Evolutionary conservation across 257 asterid genomes (phyloP).

Genomic region (Solanum pimpinellifolium): DNA sequence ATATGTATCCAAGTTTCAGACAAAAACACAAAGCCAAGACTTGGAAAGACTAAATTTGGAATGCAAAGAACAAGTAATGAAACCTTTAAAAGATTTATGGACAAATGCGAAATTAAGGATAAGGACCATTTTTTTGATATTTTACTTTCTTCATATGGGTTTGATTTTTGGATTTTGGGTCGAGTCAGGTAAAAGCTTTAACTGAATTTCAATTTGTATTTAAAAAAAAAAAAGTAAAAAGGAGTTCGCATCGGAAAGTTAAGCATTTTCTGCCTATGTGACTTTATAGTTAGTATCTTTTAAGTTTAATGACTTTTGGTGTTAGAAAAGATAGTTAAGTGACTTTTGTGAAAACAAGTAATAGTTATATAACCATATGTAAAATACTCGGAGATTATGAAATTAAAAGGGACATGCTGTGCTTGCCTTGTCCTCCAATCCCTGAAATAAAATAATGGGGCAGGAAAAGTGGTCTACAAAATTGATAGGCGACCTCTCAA

Average conservation of each 20-base stretch:
- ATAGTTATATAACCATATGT: not conserved
- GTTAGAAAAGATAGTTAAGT: not conserved
- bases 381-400: not conserved
- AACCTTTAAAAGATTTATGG: not conserved
- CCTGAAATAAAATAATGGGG: slow-evolving; percentile 72
- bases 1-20: not conserved
- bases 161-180: not conserved
- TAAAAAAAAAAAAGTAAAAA: too few species aligned
- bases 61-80: not conserved
- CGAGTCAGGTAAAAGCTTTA: not conserved
- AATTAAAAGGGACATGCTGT: not conserved
- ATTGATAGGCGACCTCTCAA: slow-evolving; percentile 62
- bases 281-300: not conserved
- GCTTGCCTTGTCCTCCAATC: slow-evolving; percentile 84
- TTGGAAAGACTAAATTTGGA: not conserved
- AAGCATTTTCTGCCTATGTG: not conserved
- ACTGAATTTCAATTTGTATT: not conserved
- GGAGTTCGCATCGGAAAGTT: not conserved
- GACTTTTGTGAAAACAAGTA: not conserved
- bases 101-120: not conserved
- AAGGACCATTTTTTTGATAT: not conserved
- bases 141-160: not conserved
- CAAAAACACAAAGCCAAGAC: not conserved
- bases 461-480: slow-evolving; percentile 50
- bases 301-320: not conserved